Percentiles rank a stretch among this genome's conserved stretches.
Conservation (phyloP, 345 rosid species). For the Gossypium mustelinum region DNA sequence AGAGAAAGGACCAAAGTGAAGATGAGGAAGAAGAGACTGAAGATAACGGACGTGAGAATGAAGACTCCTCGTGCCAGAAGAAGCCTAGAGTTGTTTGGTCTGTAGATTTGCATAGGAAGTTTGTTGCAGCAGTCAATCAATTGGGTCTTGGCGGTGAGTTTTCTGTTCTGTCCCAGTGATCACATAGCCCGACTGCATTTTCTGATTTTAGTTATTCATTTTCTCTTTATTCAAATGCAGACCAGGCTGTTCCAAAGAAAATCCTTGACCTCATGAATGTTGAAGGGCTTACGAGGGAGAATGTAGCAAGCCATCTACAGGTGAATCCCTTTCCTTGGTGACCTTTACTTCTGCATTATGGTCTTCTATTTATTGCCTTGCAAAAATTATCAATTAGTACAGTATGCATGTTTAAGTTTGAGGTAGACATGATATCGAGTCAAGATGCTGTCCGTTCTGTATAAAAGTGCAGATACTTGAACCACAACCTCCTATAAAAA, state of each 20-base stretch:
- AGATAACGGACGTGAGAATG: conserved; percentile 57
- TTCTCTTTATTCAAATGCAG: conserved; percentile 38
- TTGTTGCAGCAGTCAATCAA: conserved; percentile 79
- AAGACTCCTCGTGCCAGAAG: conserved; percentile 57
- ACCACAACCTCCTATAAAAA: neutral
- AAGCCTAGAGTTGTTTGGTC: conserved; percentile 97
- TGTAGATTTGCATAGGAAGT: conserved; percentile 70
- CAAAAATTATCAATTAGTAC: neutral
- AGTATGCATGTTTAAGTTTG: neutral
- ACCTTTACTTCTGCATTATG: neutral
- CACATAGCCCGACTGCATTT: neutral
- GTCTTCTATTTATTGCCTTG: neutral
- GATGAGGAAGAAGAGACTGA: conserved; percentile 68
- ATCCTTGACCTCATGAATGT: conserved; percentile 89
- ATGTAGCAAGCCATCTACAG: conserved; percentile 98
- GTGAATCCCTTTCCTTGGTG: conserved; percentile 25
- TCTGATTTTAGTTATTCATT: neutral
- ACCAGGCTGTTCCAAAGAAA: conserved; percentile 84
- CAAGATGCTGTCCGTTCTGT: neutral
- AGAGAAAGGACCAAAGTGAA: conserved; percentile 65
- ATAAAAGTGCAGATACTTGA: neutral
- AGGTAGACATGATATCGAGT: neutral
- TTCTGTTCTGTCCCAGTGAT: neutral
- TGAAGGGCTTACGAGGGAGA: conserved; percentile 89
- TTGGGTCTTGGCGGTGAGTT: conserved; percentile 82